Evolutionary conservation across 192 early-diverging fungal species (phyloP), one percentile per base, ranked within the genome.

Genomic region (Coemansia sp.): DNA sequence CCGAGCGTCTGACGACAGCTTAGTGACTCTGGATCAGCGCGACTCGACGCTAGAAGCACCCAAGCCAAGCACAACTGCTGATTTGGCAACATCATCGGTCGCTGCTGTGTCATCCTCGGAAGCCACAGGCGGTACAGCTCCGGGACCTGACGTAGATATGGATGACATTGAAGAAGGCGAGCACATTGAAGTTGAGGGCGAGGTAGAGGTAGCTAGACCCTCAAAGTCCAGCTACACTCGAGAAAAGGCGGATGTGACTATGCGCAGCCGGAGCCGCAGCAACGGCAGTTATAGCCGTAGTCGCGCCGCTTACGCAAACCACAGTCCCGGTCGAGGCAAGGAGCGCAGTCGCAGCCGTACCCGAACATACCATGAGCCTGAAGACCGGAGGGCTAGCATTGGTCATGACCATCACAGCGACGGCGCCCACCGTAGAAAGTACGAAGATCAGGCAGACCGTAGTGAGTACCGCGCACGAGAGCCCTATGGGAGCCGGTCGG

Each of bases 121-220:
- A 50, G 44, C 23, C 39, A 15, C 34, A 6, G 27, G 14, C 10
- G 25, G 29, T 17, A 15, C 45, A n/a, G 38, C 10, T 4, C 46
- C n/a, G 48, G 44, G 31, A 34, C 17, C 17, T 17, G 58, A 62
- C 27, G 23, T 25, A 42, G 59, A 77, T 32, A 71, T 76, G 51
- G 80, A 82, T 36, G 80, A 82, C 36, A 62, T 82, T 37, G 80
- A 82, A n/a, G 80, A 82, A 15, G 80, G 80, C 34, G 80, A 82
- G 69, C 80, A 82, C 27, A 72, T 82, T 31, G 80, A 82, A 42
- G 63, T 42, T 12, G 79, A 64, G 34, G 53, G 61, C 9, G 75
- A 82, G 34, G 36, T 51, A 19, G 72, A 63, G 3, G 14, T 34
- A 10, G 57, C 44, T 0, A 29, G 55, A 25, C 25, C 46, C n/a